These are phyloP conservation scores for Drosera spatulata DNA, from an alignment of 179 eudicot genomes.

Conservation along the genomic window DNA sequence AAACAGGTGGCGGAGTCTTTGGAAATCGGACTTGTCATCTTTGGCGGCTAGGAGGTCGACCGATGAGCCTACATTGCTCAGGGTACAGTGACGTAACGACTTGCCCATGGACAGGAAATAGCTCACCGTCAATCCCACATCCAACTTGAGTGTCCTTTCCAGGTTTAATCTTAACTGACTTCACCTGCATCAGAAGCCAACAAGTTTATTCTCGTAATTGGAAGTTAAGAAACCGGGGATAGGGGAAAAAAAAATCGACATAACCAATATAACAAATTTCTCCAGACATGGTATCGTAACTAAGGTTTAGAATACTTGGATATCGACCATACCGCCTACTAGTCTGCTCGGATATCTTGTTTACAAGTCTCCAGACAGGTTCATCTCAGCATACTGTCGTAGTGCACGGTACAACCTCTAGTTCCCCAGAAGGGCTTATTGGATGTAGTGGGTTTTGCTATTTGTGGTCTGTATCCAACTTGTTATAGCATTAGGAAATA, in stretches of 20 bases:
- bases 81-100: constrained; percentile 68
- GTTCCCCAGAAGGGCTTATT: background rate
- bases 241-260: background rate
- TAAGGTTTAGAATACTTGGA: too few relatives aligned
- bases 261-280: too few relatives aligned
- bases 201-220: background rate
- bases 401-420: too few relatives aligned
- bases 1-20: too few relatives aligned
- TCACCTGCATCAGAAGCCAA: constrained; percentile 49
- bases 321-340: too few relatives aligned
- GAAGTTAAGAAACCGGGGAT: too few relatives aligned
- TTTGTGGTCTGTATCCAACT: background rate
- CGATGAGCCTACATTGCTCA: constrained; percentile 97
- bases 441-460: background rate
- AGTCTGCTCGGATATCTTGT: too few relatives aligned
- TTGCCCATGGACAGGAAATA: constrained; percentile 77
- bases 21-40: constrained; percentile 9
- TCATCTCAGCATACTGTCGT: too few relatives aligned
- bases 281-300: too few relatives aligned
- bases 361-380: too few relatives aligned
- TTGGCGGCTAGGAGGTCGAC: constrained; percentile 47
- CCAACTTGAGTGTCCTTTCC: constrained; percentile 73
- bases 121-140: constrained; percentile 97
- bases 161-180: constrained; percentile 86
- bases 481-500: too few relatives aligned